A percentile compares a stretch with the other conserved stretches of the same genome.
Evolutionary conservation across 306 rosid genomes (phyloP).

Genomic region (Dryas octopetala): DNA sequence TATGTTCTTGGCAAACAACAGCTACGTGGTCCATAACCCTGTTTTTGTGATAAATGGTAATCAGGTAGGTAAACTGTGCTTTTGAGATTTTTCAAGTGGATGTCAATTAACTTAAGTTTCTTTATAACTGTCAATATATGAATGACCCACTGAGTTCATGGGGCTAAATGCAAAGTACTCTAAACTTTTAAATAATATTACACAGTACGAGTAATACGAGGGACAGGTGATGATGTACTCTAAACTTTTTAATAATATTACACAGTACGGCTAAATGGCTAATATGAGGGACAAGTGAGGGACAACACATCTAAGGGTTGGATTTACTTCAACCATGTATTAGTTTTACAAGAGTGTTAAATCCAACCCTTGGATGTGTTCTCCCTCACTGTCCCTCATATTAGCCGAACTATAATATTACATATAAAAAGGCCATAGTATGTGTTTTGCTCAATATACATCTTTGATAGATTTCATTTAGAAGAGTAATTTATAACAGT

Average conservation of each 20-base stretch:
- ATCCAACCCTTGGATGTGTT: too few species aligned
- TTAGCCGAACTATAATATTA: too few species aligned
- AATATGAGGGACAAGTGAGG: too few species aligned
- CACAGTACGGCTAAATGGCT: too few species aligned
- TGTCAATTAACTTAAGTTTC: not conserved
- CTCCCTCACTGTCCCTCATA: too few species aligned
- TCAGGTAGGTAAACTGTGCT: constrained; percentile 51
- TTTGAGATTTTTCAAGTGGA: constrained; percentile 16
- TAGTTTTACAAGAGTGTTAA: too few species aligned
- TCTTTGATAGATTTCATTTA: not conserved
- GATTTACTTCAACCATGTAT: too few species aligned
- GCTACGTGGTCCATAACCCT: constrained; percentile 70
- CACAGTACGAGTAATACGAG: too few species aligned
- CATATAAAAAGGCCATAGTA: not conserved
- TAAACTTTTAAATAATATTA: too few species aligned
- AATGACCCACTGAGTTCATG: not conserved
- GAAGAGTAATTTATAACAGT: not conserved
- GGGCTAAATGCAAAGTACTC: not conserved
- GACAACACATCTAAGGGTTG: too few species aligned
- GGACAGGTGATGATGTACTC: too few species aligned
- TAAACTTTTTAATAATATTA: too few species aligned
- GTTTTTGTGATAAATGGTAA: constrained; percentile 39
- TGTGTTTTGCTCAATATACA: not conserved
- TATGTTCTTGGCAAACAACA: constrained; percentile 70
- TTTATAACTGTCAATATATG: not conserved